Evolutionary conservation across 179 eudicot genomes (phyloP).

Genomic region (Amaranthus tricolor): DNA sequence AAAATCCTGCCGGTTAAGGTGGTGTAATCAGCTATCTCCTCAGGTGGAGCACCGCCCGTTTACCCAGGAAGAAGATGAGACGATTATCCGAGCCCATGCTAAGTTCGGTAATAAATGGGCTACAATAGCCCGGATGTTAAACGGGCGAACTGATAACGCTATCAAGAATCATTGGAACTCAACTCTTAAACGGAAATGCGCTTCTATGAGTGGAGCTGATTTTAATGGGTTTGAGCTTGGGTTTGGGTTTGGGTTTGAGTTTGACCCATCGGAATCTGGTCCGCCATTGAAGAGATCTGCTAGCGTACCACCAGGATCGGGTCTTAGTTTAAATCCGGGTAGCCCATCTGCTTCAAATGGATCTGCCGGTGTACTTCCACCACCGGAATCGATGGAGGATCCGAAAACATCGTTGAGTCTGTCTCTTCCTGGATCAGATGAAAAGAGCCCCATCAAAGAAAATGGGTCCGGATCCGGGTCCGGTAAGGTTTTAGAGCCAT

Average conservation of each 20-base stretch:
- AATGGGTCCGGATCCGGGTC: too few species aligned
- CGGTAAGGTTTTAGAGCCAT: too few species aligned
- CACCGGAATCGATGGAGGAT: neutral
- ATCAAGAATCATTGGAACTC: neutral
- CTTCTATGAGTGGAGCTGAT: neutral
- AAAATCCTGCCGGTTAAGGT: conserved; percentile 38
- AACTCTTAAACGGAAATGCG: neutral
- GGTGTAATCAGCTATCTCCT: conserved; percentile 46
- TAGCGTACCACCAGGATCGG: neutral
- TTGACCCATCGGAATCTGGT: neutral
- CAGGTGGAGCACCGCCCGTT: conserved; percentile 43
- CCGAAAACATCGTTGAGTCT: conserved; percentile 8
- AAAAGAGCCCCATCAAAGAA: too few species aligned
- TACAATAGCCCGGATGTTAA: neutral
- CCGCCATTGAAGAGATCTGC: neutral
- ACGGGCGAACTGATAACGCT: neutral
- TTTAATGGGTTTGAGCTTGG: conserved; percentile 1
- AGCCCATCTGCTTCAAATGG: conserved; percentile 9
- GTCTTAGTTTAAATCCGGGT: neutral
- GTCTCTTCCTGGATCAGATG: neutral
- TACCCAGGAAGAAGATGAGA: conserved; percentile 29
- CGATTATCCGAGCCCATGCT: conserved; percentile 40
- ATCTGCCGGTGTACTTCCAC: neutral
- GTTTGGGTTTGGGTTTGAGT: neutral
- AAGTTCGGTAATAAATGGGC: conserved; percentile 45